Base-by-base conservation (phyloP, 2,329 filamentous ascomycete genomes). In the Penicillium janthinellum region DNA sequence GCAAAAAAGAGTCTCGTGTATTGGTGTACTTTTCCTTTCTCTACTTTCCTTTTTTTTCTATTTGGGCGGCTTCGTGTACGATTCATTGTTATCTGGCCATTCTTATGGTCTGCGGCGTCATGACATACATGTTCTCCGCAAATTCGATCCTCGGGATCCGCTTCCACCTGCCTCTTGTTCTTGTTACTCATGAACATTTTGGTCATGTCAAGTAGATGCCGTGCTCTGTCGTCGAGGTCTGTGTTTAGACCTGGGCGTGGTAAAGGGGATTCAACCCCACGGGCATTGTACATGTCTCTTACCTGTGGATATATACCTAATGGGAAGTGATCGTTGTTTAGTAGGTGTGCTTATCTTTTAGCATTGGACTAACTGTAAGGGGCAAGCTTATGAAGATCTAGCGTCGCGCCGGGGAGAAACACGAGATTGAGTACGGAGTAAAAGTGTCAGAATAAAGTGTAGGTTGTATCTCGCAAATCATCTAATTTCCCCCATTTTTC, bases 1-100 rank as follows among this genome's bases (percentile, higher is more conserved):
- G 54, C 44, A 56, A 59, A 51, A 56, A 59, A 51, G 56, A 51
- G 41, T 39, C 57, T 34, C 45, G n/a, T 59, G 38, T 49, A 61
- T 28, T 52, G 20, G 49, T 38, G 22, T 5, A 17, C 44, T 35
- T 41, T 50, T 34, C 7, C 11, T 42, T 35, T 52, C 41, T 28
- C 7, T 51, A 25, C n/a, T 28, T 37, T 56, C 42, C 25, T 20
- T 20, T 20, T 20, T 12, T 48, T 22, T 25, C 20, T 39, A n/a
- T 55, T 37, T 37, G 54, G 57, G 58, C 42, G 25, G 58, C 34
- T 35, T 57, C 17, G 17, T 57, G 38, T 37, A 20, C 17, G 20
- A 53, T 49, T 49, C 41, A 57, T 60, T 31, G 14, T 54, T 60
- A 48, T 38, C n/a, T 54, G 41, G 42, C 22, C 38, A 49, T 60